Conservation (phyloP, 192 early-diverging fungal species). For the Umbelopsis ramanniana region DNA sequence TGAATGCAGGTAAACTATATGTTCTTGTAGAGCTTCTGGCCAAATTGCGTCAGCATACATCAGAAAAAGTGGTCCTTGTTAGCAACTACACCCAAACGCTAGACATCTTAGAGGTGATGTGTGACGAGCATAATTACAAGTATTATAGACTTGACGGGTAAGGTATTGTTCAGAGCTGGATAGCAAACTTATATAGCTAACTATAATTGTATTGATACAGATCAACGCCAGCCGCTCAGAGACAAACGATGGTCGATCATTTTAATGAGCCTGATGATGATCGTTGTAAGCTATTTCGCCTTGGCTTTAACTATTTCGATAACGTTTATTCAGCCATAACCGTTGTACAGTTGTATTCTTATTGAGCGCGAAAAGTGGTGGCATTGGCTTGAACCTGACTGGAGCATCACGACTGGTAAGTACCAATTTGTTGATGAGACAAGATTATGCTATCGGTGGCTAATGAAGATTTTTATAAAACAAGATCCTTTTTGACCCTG, state of each 20-base stretch:
- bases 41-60: slow-evolving; percentile 27
- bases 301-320: no score
- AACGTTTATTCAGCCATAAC: not conserved
- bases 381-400: slow-evolving; percentile 65
- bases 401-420: slow-evolving; percentile 58
- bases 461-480: not conserved
- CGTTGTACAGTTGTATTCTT: slow-evolving; percentile 51
- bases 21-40: slow-evolving; percentile 11
- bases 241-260: slow-evolving; percentile 47
- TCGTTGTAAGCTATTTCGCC: slow-evolving; percentile 27
- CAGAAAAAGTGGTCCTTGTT: slow-evolving; percentile 66
- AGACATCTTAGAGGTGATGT: slow-evolving; percentile 59
- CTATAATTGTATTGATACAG: not conserved
- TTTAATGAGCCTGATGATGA: slow-evolving; percentile 50
- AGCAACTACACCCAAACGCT: slow-evolving; percentile 70
- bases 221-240: slow-evolving; percentile 40
- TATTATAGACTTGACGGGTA: slow-evolving; percentile 65
- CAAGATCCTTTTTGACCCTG: slow-evolving; percentile 60
- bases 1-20: slow-evolving; percentile 14
- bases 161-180: slow-evolving; percentile 17
- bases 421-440: not conserved
- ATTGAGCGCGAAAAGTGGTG: slow-evolving; percentile 61
- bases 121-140: slow-evolving; percentile 32
- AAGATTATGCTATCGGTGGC: not conserved
- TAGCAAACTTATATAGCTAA: not conserved